These are phyloP conservation scores for Aphanomyces cochlioides DNA, from an alignment of 352 stramenopile species.

Conservation along the genomic window DNA sequence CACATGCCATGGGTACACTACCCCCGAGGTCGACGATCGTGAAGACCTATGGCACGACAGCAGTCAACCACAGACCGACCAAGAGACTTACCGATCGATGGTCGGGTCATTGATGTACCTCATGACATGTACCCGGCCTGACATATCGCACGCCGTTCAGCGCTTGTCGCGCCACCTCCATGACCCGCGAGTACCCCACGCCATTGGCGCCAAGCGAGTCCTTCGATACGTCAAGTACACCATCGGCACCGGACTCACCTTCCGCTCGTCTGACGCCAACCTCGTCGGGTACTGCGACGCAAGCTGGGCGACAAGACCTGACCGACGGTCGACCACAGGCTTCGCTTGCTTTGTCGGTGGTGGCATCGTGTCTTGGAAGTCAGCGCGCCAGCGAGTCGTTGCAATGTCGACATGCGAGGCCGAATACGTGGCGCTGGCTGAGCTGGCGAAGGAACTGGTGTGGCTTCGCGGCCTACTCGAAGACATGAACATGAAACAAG, in stretches of 20 bases:
- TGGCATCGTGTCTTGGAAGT: conserved; percentile 14
- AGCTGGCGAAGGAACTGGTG: conserved; percentile 29
- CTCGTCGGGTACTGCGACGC: conserved; percentile 16
- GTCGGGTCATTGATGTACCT: conserved; percentile 31
- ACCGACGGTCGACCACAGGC: conserved; percentile 20
- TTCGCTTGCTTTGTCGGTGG: conserved; percentile 10
- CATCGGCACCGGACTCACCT: background rate
- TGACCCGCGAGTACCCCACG: conserved; percentile 14
- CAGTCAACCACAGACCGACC: background rate
- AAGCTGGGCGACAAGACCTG: conserved; percentile 2
- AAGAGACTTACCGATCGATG: conserved; percentile 17
- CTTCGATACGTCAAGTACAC: conserved; percentile 6
- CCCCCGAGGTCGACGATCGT: conserved; percentile 21
- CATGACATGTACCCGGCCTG: conserved; percentile 31
- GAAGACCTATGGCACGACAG: conserved; percentile 20
- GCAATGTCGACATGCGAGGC: conserved; percentile 31
- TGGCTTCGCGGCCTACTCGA: conserved; percentile 25
- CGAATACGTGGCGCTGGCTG: conserved; percentile 33
- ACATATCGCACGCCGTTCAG: conserved; percentile 32
- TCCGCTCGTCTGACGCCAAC: background rate
- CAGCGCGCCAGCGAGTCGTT: conserved; percentile 20
- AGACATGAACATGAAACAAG: conserved; percentile 18
- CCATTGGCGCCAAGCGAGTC: conserved; percentile 11
- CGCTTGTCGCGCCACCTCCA: conserved; percentile 12
- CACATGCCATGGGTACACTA: conserved; percentile 9